Percentiles rank a stretch among this genome's conserved stretches.
Conservation (phyloP, 202 grass and related monocot species). For the Digitaria exilis region DNA sequence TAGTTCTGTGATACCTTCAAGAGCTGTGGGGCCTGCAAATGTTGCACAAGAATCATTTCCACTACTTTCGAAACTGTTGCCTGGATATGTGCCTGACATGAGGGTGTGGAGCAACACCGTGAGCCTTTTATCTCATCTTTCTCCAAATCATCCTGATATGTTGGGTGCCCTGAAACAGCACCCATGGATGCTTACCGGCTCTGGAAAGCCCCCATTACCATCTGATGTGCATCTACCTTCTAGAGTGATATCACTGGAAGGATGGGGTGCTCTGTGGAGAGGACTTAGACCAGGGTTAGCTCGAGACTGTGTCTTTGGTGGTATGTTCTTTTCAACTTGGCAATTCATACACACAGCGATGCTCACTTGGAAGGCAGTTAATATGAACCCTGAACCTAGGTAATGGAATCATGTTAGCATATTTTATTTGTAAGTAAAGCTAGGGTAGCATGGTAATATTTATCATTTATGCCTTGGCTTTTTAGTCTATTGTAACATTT, state of each 20-base stretch:
- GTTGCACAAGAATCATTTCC: conserved; percentile 53
- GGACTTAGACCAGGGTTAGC: conserved; percentile 79
- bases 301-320: conserved; percentile 87
- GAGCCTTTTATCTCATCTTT: conserved; percentile 75
- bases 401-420: conserved; percentile 41
- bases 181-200: conserved; percentile 96
- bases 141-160: conserved; percentile 65
- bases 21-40: conserved; percentile 34
- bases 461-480: neutral
- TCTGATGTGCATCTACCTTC: conserved; percentile 80
- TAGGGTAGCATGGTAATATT: neutral
- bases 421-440: conserved; percentile 25
- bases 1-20: conserved; percentile 60
- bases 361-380: conserved; percentile 81
- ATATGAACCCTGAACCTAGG: conserved; percentile 81
- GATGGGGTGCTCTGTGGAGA: conserved; percentile 88
- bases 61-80: conserved; percentile 69
- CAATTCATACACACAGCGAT: conserved; percentile 82
- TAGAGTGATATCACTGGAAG: conserved; percentile 75
- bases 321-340: conserved; percentile 91
- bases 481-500: conserved; percentile 21
- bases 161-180: conserved; percentile 74
- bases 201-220: conserved; percentile 70
- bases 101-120: conserved; percentile 68
- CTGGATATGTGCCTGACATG: conserved; percentile 65